phyloP scores from a whole-genome alignment of 352 stramenopile genomes.

The Globisporangium echinulatum region DNA sequence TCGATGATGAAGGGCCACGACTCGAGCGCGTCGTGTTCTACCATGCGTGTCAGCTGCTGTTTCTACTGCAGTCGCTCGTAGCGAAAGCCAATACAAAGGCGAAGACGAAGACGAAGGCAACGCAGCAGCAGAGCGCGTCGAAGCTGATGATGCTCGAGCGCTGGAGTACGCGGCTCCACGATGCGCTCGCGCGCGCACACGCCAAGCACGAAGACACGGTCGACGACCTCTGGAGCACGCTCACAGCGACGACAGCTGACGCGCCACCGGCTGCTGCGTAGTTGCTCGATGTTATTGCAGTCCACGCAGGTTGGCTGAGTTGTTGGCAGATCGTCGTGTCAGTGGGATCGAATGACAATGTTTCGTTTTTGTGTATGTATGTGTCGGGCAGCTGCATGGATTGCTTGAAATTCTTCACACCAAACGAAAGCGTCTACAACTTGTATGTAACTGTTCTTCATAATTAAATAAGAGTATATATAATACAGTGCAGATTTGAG shows the following conservation, averaged over 20 bases:
- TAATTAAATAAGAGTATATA: too few species aligned
- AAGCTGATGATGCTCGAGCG: conserved; percentile 10
- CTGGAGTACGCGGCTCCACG: conserved; percentile 36
- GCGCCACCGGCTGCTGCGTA: too few species aligned
- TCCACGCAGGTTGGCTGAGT: too few species aligned
- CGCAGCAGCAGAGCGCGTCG: neutral
- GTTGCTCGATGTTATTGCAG: too few species aligned
- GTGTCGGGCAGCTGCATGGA: too few species aligned
- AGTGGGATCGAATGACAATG: too few species aligned
- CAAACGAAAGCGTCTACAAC: too few species aligned
- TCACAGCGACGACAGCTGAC: conserved; percentile 17
- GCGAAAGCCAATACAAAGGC: conserved; percentile 23
- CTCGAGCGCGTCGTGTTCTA: conserved; percentile 66
- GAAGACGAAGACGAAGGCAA: neutral
- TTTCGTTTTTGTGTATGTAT: too few species aligned
- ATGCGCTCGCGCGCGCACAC: conserved; percentile 27
- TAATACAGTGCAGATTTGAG: too few species aligned
- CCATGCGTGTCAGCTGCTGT: conserved; percentile 47
- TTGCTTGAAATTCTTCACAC: too few species aligned
- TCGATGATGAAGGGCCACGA: conserved; percentile 32
- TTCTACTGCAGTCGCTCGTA: conserved; percentile 34
- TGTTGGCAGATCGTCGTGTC: too few species aligned
- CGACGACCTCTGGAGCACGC: conserved; percentile 37
- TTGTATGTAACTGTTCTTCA: too few species aligned
- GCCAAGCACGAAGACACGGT: conserved; percentile 36